Conservation (phyloP, 805 yeast species). For the Wickerhamomyces alni region DNA sequence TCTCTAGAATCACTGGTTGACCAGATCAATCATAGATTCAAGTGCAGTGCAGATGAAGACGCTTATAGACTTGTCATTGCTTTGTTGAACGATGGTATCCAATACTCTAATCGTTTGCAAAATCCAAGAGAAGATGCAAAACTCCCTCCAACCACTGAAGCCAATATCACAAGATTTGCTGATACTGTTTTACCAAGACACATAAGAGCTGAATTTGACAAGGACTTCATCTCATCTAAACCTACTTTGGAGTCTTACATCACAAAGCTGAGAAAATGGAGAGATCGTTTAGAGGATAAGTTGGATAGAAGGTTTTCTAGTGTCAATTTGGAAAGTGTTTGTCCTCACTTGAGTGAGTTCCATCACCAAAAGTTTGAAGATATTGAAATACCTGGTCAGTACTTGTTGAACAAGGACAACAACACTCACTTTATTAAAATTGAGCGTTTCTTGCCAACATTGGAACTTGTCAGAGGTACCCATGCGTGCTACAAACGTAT, state of each 20-base stretch:
- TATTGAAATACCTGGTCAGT: constrained; percentile 96
- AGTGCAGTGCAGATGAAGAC: constrained; percentile 92
- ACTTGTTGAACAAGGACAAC: constrained; percentile 79
- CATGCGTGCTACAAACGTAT: constrained; percentile 86
- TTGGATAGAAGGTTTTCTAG: constrained; percentile 77
- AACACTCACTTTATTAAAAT: constrained; percentile 89
- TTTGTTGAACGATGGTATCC: constrained; percentile 86
- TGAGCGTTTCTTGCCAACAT: constrained; percentile 84
- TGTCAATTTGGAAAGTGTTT: constrained; percentile 80
- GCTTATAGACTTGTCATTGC: constrained; percentile 93
- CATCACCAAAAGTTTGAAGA: constrained; percentile 98
- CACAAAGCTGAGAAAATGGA: constrained; percentile 80
- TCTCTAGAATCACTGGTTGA: constrained; percentile 93
- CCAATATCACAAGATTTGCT: constrained; percentile 82
- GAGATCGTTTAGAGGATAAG: constrained; percentile 86
- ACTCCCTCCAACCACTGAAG: constrained; percentile 87
- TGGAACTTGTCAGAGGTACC: constrained; percentile 84
- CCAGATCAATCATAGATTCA: constrained; percentile 90
- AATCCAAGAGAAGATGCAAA: constrained; percentile 84
- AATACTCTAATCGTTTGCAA: constrained; percentile 78
- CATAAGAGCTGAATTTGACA: constrained; percentile 83
- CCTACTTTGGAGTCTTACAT: constrained; percentile 89
- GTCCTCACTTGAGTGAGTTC: constrained; percentile 94
- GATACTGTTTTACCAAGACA: constrained; percentile 89
- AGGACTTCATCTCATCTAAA: constrained; percentile 79